Conservation (phyloP, 768 basidiomycete genomes). For the Inosperma sp. region DNA sequence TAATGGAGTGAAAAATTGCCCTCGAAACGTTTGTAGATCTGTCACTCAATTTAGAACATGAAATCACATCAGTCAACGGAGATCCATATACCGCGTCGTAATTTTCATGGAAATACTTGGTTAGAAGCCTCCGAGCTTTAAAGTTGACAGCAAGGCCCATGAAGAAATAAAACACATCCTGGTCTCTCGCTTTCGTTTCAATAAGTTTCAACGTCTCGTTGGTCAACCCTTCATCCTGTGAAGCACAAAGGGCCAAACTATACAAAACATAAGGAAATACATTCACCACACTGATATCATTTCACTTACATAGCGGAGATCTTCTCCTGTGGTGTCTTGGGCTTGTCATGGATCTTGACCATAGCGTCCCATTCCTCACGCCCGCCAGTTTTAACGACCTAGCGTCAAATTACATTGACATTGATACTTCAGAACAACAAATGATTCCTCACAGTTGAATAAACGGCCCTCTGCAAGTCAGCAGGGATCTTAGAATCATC, state of each 20-base stretch:
- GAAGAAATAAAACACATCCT: constrained; percentile 66
- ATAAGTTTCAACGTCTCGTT: constrained; percentile 62
- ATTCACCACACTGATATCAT: neutral
- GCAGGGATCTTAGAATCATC: constrained; percentile 77
- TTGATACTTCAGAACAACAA: neutral
- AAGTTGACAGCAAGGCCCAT: constrained; percentile 53
- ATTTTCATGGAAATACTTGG: constrained; percentile 63
- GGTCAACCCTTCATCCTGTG: constrained; percentile 52
- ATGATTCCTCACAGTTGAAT: constrained; percentile 42
- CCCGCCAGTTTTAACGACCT: constrained; percentile 76
- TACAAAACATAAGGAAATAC: constrained; percentile 13
- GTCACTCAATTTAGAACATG: constrained; percentile 7
- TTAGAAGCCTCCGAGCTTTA: constrained; percentile 47
- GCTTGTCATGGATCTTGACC: constrained; percentile 62
- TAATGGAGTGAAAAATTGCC: constrained; percentile 57
- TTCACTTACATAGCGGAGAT: constrained; percentile 61
- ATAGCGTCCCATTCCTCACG: constrained; percentile 69
- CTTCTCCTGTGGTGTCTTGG: constrained; percentile 68
- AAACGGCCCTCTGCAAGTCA: constrained; percentile 64
- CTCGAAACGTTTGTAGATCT: constrained; percentile 67
- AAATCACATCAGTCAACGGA: neutral
- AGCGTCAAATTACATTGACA: constrained; percentile 2
- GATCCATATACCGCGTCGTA: constrained; percentile 52
- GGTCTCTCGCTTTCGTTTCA: constrained; percentile 46
- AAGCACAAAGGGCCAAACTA: constrained; percentile 62